Base-by-base conservation (phyloP, 371 early-diverging fungal species). In the Saksenaea vasiformis region DNA sequence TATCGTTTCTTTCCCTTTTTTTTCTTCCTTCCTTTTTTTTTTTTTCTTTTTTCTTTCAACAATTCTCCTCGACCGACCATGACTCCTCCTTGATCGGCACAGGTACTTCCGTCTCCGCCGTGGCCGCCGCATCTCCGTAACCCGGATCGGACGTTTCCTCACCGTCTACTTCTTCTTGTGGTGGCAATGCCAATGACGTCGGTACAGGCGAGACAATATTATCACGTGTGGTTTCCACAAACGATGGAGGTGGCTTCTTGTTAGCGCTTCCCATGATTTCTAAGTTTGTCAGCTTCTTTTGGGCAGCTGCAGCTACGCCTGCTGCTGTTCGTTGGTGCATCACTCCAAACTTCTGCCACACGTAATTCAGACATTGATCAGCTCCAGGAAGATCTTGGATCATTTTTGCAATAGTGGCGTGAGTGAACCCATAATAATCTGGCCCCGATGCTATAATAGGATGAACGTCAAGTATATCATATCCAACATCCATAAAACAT, bases 351-450 rank as follows among this genome's bases (percentile, higher is more conserved):
- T 80, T 74, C 38, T 91, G 92, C 81, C 83, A 80, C 1, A 87
- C 82, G 63, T 94, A 96, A 44, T 88, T 78, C 38, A 80, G 73
- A 70, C 94, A 94, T 60, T 84, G 77, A 5, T 86, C 79, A 0
- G 90, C 89, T 36, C 86, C 82, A 0, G 93, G 93, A 27, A 96
- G 71, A 56, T 93, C 94, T 74, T 96, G 95, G 31, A 96, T 92
- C 86, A 93, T 86, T 68, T 90, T 92, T 22, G 90, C 87, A 60
- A 96, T 90, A 0, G 93, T 91, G 3, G 94, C 91, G 56, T 93
- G 90, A 38, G 95, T 86, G 63, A 95, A 90, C 0, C 95, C 97
- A 81, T 90, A 95, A 64, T 90, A 94, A 60, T 96, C 97, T 0
- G 95, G 95, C 4, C 97, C 97, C 1, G 91, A 91, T 3, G 91